Evolutionary conservation across 805 yeast species (phyloP).

Genomic region (Wickerhamiella allomyrinae): DNA sequence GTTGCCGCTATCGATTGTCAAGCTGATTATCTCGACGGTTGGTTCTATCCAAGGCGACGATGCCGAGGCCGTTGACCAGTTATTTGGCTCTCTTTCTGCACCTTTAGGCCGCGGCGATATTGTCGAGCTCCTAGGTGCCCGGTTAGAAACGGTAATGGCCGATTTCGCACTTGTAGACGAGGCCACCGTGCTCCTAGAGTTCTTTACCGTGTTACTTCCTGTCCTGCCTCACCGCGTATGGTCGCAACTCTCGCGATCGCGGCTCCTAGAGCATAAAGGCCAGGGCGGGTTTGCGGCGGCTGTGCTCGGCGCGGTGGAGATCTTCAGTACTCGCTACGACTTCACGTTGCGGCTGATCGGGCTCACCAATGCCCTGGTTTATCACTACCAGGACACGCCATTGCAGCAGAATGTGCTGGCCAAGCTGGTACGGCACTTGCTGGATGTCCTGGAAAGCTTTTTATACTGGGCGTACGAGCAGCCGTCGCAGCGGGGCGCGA

Average conservation of each 20-base stretch:
- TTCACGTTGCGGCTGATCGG: constrained; percentile 25
- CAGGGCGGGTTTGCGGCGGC: constrained; percentile 50
- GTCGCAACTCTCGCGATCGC: constrained; percentile 59
- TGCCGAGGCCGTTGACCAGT: constrained; percentile 29
- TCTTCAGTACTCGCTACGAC: constrained; percentile 48
- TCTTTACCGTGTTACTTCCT: constrained; percentile 35
- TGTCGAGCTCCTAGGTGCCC: constrained; percentile 43
- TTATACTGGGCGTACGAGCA: constrained; percentile 51
- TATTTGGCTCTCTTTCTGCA: constrained; percentile 29
- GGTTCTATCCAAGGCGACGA: constrained; percentile 23
- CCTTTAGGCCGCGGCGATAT: constrained; percentile 41
- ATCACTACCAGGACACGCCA: constrained; percentile 17
- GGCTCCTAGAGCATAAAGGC: constrained; percentile 44
- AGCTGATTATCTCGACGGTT: constrained; percentile 36
- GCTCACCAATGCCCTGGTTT: constrained; percentile 8
- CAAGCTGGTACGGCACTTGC: constrained; percentile 20
- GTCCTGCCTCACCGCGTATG: constrained; percentile 56
- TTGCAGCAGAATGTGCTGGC: constrained; percentile 13
- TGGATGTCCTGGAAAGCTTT: constrained; percentile 64
- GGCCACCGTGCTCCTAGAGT: constrained; percentile 33
- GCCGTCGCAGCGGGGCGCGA: constrained; percentile 41
- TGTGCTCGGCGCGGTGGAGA: constrained; percentile 58
- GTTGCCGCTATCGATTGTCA: constrained; percentile 31
- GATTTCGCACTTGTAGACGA: constrained; percentile 33
- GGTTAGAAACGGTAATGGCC: constrained; percentile 56